Evolutionary conservation across 1,284 basidiomycete genomes (phyloP), one percentile per base, ranked within the genome.

Genomic region (Sanghuangporus baumii): DNA sequence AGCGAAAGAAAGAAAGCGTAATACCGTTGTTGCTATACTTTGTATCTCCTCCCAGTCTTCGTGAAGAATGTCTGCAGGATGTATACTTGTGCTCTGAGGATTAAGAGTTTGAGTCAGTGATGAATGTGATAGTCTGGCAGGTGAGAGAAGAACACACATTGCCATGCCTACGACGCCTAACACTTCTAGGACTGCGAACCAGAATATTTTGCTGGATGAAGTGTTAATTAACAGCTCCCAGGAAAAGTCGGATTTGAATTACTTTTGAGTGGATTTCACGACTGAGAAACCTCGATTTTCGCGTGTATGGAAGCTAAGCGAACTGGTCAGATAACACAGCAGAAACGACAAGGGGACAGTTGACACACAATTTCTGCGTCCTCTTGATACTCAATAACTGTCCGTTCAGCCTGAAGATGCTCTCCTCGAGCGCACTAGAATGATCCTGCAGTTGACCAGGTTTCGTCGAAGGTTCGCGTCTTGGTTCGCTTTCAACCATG

Each of bases 401-500:
- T 23, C 89, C 89, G 68, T 87, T 93, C 63, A 98, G 78, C 67
- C 93, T 86, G 78, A 93, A 96, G 62, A 96, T 89, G 73, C 91
- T 94, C 79, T 98, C 95, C 75, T 98, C 94, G 62, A 98, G 77
- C 12, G 91, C 86, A 61, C 85, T 92, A 23, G 95, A 96, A 69
- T 97, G 94, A 65, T 97, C 94, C 18, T 88, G 80, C 55, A 98
- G 85, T 76, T 96, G 91, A 2, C 87, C 87, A 0, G 91, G 84
- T 69, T 93, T 91, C 31, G 88, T 88, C 8, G 90, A 87, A 3
- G 90, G 81, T 70, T 93, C 88, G 59, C 92, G 81, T 57, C 95
- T 79, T 1, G 95, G 95, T 73, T 98, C 95, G 66, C 89, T 94
- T 79, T 97, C 94, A 65, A 97, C 93, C 93, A 96, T 94, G 75